phyloP scores from a whole-genome alignment of 1,139 yeast genomes.

The Geotrichum fermentans region DNA sequence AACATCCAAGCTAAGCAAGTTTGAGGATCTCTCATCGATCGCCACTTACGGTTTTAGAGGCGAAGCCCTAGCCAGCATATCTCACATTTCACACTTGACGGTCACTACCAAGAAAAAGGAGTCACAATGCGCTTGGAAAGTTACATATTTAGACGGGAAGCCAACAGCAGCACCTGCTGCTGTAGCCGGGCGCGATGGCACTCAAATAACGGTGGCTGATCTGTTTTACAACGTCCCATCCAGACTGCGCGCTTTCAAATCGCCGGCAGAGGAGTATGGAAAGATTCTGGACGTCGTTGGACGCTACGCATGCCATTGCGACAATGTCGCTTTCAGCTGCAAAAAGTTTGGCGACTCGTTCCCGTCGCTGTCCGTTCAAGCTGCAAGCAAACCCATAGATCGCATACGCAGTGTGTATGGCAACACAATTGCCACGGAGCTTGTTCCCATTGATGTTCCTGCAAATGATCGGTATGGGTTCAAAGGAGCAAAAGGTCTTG shows the following conservation, averaged over 20 bases:
- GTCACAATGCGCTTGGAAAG: conserved; percentile 61
- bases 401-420: conserved; percentile 75
- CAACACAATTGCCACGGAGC: conserved; percentile 58
- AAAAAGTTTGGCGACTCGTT: conserved; percentile 62
- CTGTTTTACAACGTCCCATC: conserved; percentile 86
- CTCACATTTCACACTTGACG: conserved; percentile 58
- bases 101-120: conserved; percentile 68
- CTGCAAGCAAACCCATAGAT: conserved; percentile 46
- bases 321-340: conserved; percentile 67
- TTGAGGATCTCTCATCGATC: conserved; percentile 49
- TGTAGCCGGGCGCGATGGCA: conserved; percentile 82
- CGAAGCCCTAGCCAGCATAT: conserved; percentile 69
- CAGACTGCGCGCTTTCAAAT: conserved; percentile 59
- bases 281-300: conserved; percentile 79
- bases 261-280: conserved; percentile 69
- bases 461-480: conserved; percentile 45
- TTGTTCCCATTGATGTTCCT: conserved; percentile 46
- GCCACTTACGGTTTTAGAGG: conserved; percentile 76
- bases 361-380: conserved; percentile 28
- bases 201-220: conserved; percentile 81
- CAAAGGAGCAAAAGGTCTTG: conserved; percentile 49
- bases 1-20: conserved; percentile 59
- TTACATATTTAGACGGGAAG: conserved; percentile 60
- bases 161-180: conserved; percentile 55
- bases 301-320: conserved; percentile 73